Percentiles rank a stretch among this genome's conserved stretches.
These are phyloP conservation scores for Stagonosporopsis vannaccii DNA, from an alignment of 2,329 filamentous ascomycete species.

Conservation along the genomic window DNA sequence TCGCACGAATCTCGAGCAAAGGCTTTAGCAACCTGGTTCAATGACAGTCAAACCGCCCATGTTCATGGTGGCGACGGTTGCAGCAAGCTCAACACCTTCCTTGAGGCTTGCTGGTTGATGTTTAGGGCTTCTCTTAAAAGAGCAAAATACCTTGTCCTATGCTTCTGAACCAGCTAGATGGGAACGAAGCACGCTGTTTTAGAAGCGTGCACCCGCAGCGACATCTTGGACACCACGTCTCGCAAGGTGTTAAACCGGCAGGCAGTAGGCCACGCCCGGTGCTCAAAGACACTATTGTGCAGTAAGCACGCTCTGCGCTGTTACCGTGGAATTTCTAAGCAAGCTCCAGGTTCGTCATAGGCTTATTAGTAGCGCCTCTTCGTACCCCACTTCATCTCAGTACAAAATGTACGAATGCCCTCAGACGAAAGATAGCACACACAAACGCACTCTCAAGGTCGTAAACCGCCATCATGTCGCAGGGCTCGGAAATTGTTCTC, in stretches of 20 bases:
- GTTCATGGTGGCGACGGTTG: too few relatives aligned
- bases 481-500: slow-evolving; percentile 72
- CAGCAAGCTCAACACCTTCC: background rate
- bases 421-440: background rate
- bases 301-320: background rate
- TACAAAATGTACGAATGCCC: slow-evolving; percentile 13
- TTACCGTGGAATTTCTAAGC: slow-evolving; percentile 33
- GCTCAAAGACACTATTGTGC: background rate
- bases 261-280: background rate
- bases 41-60: background rate
- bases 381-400: slow-evolving; percentile 25
- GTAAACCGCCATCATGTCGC: slow-evolving; percentile 24
- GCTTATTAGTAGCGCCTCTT: too few relatives aligned
- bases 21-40: background rate
- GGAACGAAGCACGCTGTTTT: background rate
- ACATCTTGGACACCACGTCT: background rate
- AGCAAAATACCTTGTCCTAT: background rate
- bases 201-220: too few relatives aligned
- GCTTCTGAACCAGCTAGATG: background rate
- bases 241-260: background rate
- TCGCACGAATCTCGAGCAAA: too few relatives aligned
- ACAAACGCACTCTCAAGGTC: background rate
- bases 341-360: slow-evolving; percentile 34
- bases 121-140: too few relatives aligned
- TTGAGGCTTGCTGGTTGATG: background rate